Base-by-base conservation (phyloP, 306 rosid genomes). In the Casuarina equisetifolia region DNA sequence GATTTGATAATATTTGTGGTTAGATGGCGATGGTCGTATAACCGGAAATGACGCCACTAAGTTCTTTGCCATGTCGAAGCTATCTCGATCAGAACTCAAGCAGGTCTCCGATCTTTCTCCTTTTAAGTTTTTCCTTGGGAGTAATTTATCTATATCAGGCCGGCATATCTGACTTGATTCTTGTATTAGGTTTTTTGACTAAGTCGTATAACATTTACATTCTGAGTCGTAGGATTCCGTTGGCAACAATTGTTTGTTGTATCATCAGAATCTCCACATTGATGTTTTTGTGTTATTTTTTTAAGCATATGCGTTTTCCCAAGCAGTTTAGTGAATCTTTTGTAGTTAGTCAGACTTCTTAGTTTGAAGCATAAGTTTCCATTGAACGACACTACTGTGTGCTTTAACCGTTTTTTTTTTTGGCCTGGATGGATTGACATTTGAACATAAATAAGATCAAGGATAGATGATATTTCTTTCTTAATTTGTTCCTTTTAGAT, bases 11-110 rank as follows among this genome's bases (percentile, higher is more conserved):
- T 49, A 1, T 72, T 67, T 10, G 48, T 9, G 25, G 10, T 17
- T 50, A 92, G 97, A 95, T 78, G 90, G 92, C 51, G 97, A 95
- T 88, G 97, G 96, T 0, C 97, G 90, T 20, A 78, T 95, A 53
- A 86, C 86, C 46, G 97, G 97, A 15, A 91, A 80, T 40, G 96
- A 95, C 54, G 98, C 97, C 11, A 86, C 93, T 0, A 90, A 89
- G 78, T 92, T 95, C 82, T 92, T 95, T 54, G 87, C 97, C 17
- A 85, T 91, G 86, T 91, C 97, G 8, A 91, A 87, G 62, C 92
- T 92, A 76, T 85, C 97, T 72, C 95, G 97, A 3, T 51, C 88
- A 1, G 92, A 95, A 80, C 96, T 95, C 69, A 92, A 95, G 80
- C 98, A 92, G 83, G 94, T 86, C 42, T 58, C 36, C 4, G n/a